phyloP scores from a whole-genome alignment of 192 early-diverging fungal genomes.

The Podochytrium sp. region DNA sequence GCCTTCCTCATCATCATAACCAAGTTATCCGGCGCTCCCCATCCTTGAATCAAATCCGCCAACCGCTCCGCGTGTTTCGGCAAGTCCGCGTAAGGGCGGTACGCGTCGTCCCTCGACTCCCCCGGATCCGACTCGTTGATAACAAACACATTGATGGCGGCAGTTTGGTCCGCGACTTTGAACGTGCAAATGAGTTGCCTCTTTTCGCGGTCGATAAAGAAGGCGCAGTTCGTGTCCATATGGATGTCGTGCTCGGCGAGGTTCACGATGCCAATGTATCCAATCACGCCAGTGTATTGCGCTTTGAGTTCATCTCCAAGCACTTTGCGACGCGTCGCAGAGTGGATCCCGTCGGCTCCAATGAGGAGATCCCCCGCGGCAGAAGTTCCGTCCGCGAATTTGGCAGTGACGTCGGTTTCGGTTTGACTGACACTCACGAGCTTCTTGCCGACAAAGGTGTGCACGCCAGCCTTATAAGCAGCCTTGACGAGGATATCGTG shows the following conservation, averaged over 20 bases:
- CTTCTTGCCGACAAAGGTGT: neutral
- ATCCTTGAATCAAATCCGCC: slow-evolving; percentile 6
- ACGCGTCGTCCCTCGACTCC: neutral
- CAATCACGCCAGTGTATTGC: slow-evolving; percentile 11
- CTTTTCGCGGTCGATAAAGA: slow-evolving; percentile 18
- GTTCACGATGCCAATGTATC: slow-evolving; percentile 17
- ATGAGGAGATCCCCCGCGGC: slow-evolving; percentile 16
- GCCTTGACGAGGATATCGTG: slow-evolving; percentile 9
- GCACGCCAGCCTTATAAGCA: slow-evolving; percentile 1
- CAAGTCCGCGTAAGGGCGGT: slow-evolving; percentile 9
- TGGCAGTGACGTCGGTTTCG: neutral
- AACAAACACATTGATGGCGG: neutral
- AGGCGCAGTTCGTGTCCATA: neutral
- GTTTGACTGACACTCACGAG: neutral
- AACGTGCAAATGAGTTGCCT: slow-evolving; percentile 5
- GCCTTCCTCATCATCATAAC: slow-evolving; percentile 5
- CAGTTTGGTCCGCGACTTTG: neutral
- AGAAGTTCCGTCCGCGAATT: neutral
- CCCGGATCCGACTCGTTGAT: slow-evolving; percentile 2
- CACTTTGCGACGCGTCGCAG: slow-evolving; percentile 22
- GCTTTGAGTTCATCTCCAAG: slow-evolving; percentile 32
- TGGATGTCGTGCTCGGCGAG: neutral
- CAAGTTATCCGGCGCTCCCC: slow-evolving; percentile 10
- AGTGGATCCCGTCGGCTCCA: slow-evolving; percentile 15
- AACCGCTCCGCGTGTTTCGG: neutral